Evolutionary conservation across 768 basidiomycete species (phyloP), one percentile per base, ranked within the genome.

Genomic region (Collybia sp.): DNA sequence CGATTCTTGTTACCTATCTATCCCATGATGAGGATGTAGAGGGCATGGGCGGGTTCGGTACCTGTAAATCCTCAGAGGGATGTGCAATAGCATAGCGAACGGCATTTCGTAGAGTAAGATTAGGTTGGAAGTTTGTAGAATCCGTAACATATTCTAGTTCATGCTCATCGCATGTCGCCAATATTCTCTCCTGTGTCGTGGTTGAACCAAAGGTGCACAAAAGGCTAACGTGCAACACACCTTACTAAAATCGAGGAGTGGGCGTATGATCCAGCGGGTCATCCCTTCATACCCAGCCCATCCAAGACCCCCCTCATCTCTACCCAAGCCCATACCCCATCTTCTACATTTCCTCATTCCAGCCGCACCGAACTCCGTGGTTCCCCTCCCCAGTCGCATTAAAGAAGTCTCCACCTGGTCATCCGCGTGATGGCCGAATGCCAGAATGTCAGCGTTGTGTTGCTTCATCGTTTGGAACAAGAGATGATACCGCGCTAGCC

Each of bases 371-470:
- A 76, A 45, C 36, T 64, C 58, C 2, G 77, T 71, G 5, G 82
- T 82, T 0, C 83, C 81, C 49, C 63, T 73, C 5, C 77, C 71
- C 12, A 85, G 58, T 5, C 90, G 79, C 72, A 90, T 80, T 43
- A 93, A 64, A 25, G 80, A 73, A 0, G 90, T 93, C 59, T 93
- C 90, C 9, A 91, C 75, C 58, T 92, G 88, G 58, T 93, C 90
- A 57, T 93, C 88, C 2, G 75, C 75, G 57, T 93, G 90, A 53
- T 93, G 90, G 0, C 77, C 90, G 41, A 83, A 73, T 1, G 83
- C 84, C 44, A 90, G 58, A 12, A 71, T 58, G 12, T 68, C 52
- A 3, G 71, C 60, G 1, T 68, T 55, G 0, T 60, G 48, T 1
- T 51, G 61, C 43, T 48, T 50, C 59, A 62, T 58, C 4, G 56